These are phyloP conservation scores for Cladosporium halotolerans DNA, from an alignment of 2,329 filamentous ascomycete genomes.

Conservation along the genomic window DNA sequence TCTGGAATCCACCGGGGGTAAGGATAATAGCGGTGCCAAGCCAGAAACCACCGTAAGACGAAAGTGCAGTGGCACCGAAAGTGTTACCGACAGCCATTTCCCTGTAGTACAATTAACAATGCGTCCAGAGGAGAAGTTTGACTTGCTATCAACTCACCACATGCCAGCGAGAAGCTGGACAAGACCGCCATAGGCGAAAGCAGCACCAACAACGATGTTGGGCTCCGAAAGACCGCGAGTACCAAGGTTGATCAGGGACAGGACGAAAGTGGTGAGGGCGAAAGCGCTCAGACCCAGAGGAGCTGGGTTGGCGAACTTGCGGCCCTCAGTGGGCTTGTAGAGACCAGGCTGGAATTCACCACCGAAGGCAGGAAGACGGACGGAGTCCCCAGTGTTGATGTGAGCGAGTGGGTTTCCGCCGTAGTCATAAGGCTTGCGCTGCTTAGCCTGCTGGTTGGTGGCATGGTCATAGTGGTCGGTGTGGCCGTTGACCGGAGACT, in stretches of 20 bases:
- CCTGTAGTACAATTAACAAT: slow-evolving; percentile 25
- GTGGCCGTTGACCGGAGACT: slow-evolving; percentile 19
- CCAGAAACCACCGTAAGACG: slow-evolving; percentile 58
- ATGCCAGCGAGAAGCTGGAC: slow-evolving; percentile 48
- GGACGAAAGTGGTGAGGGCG: slow-evolving; percentile 58
- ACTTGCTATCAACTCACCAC: slow-evolving; percentile 32
- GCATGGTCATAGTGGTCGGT: slow-evolving; percentile 33
- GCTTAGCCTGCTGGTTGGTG: slow-evolving; percentile 24
- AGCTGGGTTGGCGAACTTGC: slow-evolving; percentile 54
- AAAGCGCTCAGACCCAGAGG: slow-evolving; percentile 58
- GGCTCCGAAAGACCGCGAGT: slow-evolving; percentile 37
- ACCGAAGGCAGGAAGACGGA: slow-evolving; percentile 44
- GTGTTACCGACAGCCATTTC: slow-evolving; percentile 56
- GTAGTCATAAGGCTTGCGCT: slow-evolving; percentile 45
- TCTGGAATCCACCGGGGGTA: slow-evolving; percentile 47
- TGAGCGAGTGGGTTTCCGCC: slow-evolving; percentile 48
- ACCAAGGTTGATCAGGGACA: slow-evolving; percentile 46
- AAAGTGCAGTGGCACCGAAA: slow-evolving; percentile 56
- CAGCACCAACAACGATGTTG: slow-evolving; percentile 44
- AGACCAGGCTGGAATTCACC: slow-evolving; percentile 49
- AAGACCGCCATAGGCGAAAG: slow-evolving; percentile 46
- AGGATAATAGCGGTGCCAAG: slow-evolving; percentile 54
- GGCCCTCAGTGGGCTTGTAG: slow-evolving; percentile 32
- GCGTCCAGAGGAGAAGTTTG: not conserved
- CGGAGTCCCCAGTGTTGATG: slow-evolving; percentile 43